Base-by-base conservation (phyloP, 108 stramenopile genomes). In the Fragilariopsis cylindrus region DNA sequence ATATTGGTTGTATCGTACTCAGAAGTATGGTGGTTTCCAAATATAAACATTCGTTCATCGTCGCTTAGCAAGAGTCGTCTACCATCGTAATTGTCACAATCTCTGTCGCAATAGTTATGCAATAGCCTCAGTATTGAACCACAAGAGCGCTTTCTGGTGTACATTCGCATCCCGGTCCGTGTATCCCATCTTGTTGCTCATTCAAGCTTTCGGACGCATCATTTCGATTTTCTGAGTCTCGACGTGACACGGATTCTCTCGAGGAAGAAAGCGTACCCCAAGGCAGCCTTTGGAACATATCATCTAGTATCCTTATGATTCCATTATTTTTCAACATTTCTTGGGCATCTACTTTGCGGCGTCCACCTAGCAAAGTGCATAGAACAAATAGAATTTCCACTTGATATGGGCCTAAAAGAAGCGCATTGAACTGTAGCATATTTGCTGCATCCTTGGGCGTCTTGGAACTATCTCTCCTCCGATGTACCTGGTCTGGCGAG, bases 41-140 rank as follows among this genome's bases (percentile, higher is more conserved):
- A 85, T 21, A 87, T 65, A 21, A 60, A 75, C 5, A 44, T 39
- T 43, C 81, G 83, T 65, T 90, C 86, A 21, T 21, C 57, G 2
- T 53, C 5, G 54, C 81, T 82, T 46, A 90, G 67, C 44, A 89
- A 75, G 63, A 71, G 81, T 8, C 80, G 70, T 19, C 83, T 69
- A 21, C 72, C 84, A 15, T 45, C 48, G 60, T 86, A 88, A 30
- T 83, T 90, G 60, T 91, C 90, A 67, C 90, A 87, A 66, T 95
- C 93, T 52, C 89, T 76, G 70, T 97, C 96, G 65, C 90, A 93
- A 72, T 90, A 94, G 68, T 95, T 95, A 79, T 97, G 96, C 15
- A 97, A 65, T 8, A 95, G 76, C 8, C 96, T 76, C 64, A 97
- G 79, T 85, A 94, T 79, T 97, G 96, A 21, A 97, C 92, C 48